Evolutionary conservation across 768 basidiomycete genomes (phyloP).

Genomic region (Coprinopsis strossmayeri): DNA sequence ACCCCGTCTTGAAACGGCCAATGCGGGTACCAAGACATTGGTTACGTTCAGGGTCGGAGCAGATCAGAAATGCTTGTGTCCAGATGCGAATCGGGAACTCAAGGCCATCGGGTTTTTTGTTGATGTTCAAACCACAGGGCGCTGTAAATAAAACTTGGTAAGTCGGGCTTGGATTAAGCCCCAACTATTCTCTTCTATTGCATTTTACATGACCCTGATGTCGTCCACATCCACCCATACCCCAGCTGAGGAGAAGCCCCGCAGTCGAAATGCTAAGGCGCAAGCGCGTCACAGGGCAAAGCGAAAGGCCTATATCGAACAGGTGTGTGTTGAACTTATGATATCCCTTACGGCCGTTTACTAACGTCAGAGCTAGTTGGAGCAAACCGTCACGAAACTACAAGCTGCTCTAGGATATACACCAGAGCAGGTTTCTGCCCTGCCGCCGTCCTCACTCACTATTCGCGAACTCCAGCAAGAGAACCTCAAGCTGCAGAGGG

Average conservation of each 20-base stretch:
- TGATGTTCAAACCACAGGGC: slow-evolving; percentile 26
- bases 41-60: slow-evolving; percentile 29
- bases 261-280: slow-evolving; percentile 82
- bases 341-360: slow-evolving; percentile 1
- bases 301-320: slow-evolving; percentile 89
- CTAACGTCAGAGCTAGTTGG: slow-evolving; percentile 44
- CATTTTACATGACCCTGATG: slow-evolving; percentile 52
- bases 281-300: slow-evolving; percentile 89
- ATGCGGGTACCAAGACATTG: slow-evolving; percentile 13
- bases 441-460: slow-evolving; percentile 67
- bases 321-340: slow-evolving; percentile 37
- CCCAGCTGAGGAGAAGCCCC: slow-evolving; percentile 50
- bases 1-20: slow-evolving; percentile 12
- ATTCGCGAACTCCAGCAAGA: slow-evolving; percentile 83
- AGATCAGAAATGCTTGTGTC: slow-evolving; percentile 25
- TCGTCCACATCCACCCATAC: slow-evolving; percentile 46
- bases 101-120: slow-evolving; percentile 24
- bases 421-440: slow-evolving; percentile 66
- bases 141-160: slow-evolving; percentile 35
- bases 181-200: slow-evolving; percentile 38
- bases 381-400: slow-evolving; percentile 80
- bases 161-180: slow-evolving; percentile 36
- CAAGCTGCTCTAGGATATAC: slow-evolving; percentile 69
- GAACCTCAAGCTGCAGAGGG: slow-evolving; percentile 60
- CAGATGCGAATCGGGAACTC: slow-evolving; percentile 44